These are phyloP conservation scores for Pseudomonodictys pantanalensis DNA, from an alignment of 495 filamentous ascomycete genomes.

Conservation along the genomic window DNA sequence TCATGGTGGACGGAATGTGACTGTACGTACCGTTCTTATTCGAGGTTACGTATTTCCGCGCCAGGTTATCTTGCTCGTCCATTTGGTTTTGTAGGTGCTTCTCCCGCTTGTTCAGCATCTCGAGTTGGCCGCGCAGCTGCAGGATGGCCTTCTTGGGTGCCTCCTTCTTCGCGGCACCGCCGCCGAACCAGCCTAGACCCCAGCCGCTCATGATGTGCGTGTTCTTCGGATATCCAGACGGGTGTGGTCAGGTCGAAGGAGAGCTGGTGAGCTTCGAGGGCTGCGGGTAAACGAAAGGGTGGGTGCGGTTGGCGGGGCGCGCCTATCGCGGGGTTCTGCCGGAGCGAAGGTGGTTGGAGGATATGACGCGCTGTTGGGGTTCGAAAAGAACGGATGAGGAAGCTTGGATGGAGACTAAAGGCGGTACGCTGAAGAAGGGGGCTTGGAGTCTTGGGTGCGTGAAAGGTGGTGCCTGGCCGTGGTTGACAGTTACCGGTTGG, in stretches of 20 bases:
- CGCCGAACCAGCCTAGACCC: slow-evolving; percentile 40
- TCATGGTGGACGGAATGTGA: not conserved
- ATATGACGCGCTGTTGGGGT: not conserved
- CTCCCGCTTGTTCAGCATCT: slow-evolving; percentile 97
- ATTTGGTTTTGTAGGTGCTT: slow-evolving; percentile 87
- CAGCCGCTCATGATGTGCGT: slow-evolving; percentile 38
- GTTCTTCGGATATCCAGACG: not conserved
- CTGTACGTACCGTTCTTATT: slow-evolving; percentile 80
- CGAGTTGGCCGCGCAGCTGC: slow-evolving; percentile 78
- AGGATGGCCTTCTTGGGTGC: slow-evolving; percentile 97
- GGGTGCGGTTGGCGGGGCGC: too few relatives aligned
- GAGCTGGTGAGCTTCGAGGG: not conserved
- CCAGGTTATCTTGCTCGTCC: slow-evolving; percentile 85
- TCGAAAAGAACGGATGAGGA: not conserved
- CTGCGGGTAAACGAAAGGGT: not conserved
- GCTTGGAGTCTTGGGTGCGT: not conserved
- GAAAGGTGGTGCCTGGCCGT: slow-evolving; percentile 3
- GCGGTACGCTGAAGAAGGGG: not conserved
- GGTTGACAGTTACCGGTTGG: not conserved
- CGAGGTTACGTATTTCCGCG: slow-evolving; percentile 81
- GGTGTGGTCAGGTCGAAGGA: not conserved
- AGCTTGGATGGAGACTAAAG: too few relatives aligned
- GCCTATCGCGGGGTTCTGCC: slow-evolving; percentile 2
- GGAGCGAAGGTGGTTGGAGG: not conserved
- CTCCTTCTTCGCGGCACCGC: slow-evolving; percentile 76